A percentile compares a stretch with the other conserved stretches of the same genome.
These are phyloP conservation scores for Starmerella sirachaensis DNA, from an alignment of 805 yeast genomes.

Conservation along the genomic window DNA sequence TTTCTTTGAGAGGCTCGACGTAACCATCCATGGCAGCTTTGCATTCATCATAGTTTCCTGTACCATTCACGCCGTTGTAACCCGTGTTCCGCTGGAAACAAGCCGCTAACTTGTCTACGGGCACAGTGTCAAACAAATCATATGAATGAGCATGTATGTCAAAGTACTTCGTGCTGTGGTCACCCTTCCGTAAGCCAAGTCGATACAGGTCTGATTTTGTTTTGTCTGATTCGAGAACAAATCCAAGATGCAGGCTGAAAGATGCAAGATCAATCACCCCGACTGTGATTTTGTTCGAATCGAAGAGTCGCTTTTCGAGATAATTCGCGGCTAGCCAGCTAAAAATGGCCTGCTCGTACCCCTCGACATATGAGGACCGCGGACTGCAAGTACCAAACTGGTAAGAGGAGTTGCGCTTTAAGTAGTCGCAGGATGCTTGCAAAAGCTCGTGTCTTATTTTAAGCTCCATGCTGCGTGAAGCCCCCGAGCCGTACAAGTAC, in stretches of 20 bases:
- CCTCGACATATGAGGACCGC: slow-evolving; percentile 50
- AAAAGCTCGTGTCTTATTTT: slow-evolving; percentile 38
- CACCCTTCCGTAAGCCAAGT: slow-evolving; percentile 5
- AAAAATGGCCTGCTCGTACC: slow-evolving; percentile 54
- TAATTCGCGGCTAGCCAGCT: slow-evolving; percentile 53
- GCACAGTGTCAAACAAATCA: slow-evolving; percentile 6
- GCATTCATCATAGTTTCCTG: slow-evolving; percentile 42
- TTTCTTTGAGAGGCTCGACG: slow-evolving; percentile 23
- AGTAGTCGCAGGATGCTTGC: slow-evolving; percentile 39
- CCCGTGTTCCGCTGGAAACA: slow-evolving; percentile 5
- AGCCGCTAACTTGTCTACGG: slow-evolving; percentile 4
- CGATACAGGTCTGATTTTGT: slow-evolving; percentile 9
- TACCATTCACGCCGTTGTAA: slow-evolving; percentile 29
- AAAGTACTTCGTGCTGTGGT: slow-evolving; percentile 3
- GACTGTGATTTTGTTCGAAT: slow-evolving; percentile 39
- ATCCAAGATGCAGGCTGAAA: slow-evolving; percentile 7
- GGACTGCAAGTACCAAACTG: slow-evolving; percentile 49
- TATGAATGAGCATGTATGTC: slow-evolving; percentile 10
- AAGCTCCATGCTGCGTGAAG: slow-evolving; percentile 45
- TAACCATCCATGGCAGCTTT: slow-evolving; percentile 38
- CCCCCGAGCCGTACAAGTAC: slow-evolving; percentile 59
- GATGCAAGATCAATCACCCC: slow-evolving; percentile 15
- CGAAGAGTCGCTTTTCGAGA: neutral
- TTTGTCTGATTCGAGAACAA: neutral
- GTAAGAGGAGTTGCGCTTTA: slow-evolving; percentile 38